Evolutionary conservation across 2,329 filamentous ascomycete genomes (phyloP), one percentile per base, ranked within the genome.

Genomic region (Clonostachys rosea): DNA sequence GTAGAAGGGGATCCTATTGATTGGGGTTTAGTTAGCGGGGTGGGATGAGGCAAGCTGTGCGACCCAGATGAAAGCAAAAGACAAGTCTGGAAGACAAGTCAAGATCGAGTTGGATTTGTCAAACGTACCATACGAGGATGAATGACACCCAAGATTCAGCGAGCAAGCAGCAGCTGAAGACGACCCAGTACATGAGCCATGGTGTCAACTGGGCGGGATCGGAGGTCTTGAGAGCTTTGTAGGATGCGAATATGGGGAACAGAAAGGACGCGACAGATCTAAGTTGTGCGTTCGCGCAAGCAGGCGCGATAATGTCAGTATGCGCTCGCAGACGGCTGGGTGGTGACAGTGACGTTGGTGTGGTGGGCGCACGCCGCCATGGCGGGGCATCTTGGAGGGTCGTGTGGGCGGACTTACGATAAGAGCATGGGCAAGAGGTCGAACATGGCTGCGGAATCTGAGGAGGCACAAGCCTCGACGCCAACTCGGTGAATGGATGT

Each of bases 111-210:
- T 30, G 24, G 8, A 3, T 10, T 30, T 10, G 24, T 30, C 14
- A 12, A 13, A 60, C 70, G 45, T 69, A 85, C 86, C 91, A 97
- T 64, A 79, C 79, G 42, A 97, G 79, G 60, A 97, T 84, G 70
- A 92, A 96, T 59, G 86, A 83, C 48, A 87, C 84, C 81, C 91
- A 95, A 42, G 87, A 91, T 71, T 97, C 94, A 67, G 84, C 81
- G 51, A 94, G 80, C 48, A 91, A 76, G 58, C 85, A 82, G 64
- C 89, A 86, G 51, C 89, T 88, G 54, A 96, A 81, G 20, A 96
- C 90, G 50, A 96, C 90, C 87, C 92, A 99, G 79, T 97, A 99
- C 87, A 97, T 97, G 55, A 97, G 81, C 94, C 94, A 99, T 84
- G 92, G 92, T 53, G 89, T 89, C 50, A 96, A 79, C 63, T 95